A percentile compares a stretch with the other conserved stretches of the same genome.
These are phyloP conservation scores for Picea glauca DNA, from an alignment of 75 land plant genomes.

Conservation along the genomic window DNA sequence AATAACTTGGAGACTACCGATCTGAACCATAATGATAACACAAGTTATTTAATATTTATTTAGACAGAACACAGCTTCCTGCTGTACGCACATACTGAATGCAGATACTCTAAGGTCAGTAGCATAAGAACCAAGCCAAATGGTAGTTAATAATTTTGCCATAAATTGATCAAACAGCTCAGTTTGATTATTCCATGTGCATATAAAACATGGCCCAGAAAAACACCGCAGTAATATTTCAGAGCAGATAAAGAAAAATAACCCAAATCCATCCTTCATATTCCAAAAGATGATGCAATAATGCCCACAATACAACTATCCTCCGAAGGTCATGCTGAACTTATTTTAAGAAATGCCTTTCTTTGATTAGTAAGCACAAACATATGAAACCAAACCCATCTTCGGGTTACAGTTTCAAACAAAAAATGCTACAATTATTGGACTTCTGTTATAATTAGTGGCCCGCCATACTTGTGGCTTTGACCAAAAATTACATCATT, in stretches of 20 bases:
- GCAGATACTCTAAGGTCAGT: background rate
- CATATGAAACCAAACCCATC: background rate
- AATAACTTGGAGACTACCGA: no score
- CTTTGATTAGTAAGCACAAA: conserved; percentile 1
- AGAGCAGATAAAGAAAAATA: background rate
- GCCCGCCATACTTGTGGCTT: conserved; percentile 11
- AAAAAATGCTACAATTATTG: conserved; percentile 11
- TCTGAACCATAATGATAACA: background rate
- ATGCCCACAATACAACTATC: background rate
- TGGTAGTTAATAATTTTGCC: background rate
- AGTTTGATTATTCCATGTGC: background rate
- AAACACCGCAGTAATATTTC: background rate
- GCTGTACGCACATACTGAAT: background rate
- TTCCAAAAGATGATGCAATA: background rate
- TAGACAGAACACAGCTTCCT: background rate
- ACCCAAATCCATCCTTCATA: conserved; percentile 2
- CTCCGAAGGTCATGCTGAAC: background rate
- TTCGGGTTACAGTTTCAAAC: background rate
- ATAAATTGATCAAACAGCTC: background rate
- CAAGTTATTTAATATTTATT: background rate
- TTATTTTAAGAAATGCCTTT: conserved; percentile 2
- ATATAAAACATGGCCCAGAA: background rate
- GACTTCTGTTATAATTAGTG: conserved; percentile 4
- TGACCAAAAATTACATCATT: conserved; percentile 12
- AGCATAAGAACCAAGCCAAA: background rate